Evolutionary conservation across 768 basidiomycete genomes (phyloP).

Genomic region (Mycena kentingensis): DNA sequence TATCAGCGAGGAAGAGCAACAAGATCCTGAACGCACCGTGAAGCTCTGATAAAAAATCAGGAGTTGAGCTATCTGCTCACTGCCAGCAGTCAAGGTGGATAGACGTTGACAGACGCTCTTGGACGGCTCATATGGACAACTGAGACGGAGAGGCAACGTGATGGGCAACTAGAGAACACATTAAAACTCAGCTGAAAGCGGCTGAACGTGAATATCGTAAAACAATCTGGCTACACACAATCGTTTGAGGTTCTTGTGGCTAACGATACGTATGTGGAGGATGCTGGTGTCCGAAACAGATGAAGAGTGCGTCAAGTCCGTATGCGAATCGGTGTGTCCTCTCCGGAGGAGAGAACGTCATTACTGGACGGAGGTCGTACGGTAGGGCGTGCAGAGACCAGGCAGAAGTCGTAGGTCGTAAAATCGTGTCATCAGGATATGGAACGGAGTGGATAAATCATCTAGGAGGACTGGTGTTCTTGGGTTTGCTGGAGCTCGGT

Average conservation of each 20-base stretch:
- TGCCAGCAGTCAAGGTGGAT: no score
- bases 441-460: conserved; percentile 6
- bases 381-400: conserved; percentile 10
- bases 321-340: conserved; percentile 15
- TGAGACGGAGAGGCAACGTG: no score
- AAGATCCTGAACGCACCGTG: no score
- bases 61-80: neutral
- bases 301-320: conserved; percentile 6
- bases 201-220: conserved; percentile 17
- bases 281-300: conserved; percentile 1
- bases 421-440: conserved; percentile 13
- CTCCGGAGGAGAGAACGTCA: conserved; percentile 3
- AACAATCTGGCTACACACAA: conserved; percentile 14
- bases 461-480: conserved; percentile 28
- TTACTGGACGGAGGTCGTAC: conserved; percentile 9
- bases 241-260: conserved; percentile 14
- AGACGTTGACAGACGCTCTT: no score
- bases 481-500: conserved; percentile 36
- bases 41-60: no score
- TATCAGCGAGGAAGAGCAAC: no score
- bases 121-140: no score
- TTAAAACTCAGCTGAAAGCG: no score
- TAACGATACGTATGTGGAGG: conserved; percentile 18
- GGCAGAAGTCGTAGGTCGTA: conserved; percentile 15
- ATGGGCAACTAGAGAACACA: no score